phyloP scores from a whole-genome alignment of 176 grass and related monocot species.

The Aegilops longissima region DNA sequence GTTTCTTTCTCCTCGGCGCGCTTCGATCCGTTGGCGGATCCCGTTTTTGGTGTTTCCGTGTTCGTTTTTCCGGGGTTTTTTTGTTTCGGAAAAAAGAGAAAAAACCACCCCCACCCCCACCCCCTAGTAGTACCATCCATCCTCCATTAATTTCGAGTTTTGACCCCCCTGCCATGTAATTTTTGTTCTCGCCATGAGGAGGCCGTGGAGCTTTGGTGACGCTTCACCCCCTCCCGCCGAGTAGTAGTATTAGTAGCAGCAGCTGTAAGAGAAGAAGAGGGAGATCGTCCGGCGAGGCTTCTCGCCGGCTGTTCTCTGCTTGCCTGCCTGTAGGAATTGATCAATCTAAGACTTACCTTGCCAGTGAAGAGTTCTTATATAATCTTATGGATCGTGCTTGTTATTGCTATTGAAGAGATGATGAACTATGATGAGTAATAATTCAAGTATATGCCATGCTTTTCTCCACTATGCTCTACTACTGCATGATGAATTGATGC shows the following conservation, averaged over 20 bases:
- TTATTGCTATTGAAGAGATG: slow-evolving; percentile 29
- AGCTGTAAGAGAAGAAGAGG: slow-evolving; percentile 16
- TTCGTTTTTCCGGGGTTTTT: slow-evolving; percentile 41
- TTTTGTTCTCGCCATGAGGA: slow-evolving; percentile 42
- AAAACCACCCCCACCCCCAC: slow-evolving; percentile 27
- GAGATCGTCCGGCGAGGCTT: neutral
- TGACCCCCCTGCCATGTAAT: slow-evolving; percentile 27
- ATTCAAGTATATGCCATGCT: neutral
- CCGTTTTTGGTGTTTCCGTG: slow-evolving; percentile 50
- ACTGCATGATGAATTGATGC: neutral
- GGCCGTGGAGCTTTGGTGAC: slow-evolving; percentile 4
- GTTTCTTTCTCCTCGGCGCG: slow-evolving; percentile 27
- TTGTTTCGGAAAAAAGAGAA: slow-evolving; percentile 48
- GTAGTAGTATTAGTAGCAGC: neutral
- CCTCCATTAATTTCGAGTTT: neutral
- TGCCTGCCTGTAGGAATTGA: slow-evolving; percentile 6
- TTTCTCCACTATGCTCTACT: neutral
- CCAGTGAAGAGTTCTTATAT: neutral
- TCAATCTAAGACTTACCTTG: neutral
- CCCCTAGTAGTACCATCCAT: neutral
- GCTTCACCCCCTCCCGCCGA: slow-evolving; percentile 11
- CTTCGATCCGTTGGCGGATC: slow-evolving; percentile 50
- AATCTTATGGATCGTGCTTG: neutral
- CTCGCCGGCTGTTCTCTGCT: slow-evolving; percentile 1
- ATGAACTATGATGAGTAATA: neutral